Evolutionary conservation across 805 yeast genomes (phyloP).

Genomic region (Kuraishia hungarica): DNA sequence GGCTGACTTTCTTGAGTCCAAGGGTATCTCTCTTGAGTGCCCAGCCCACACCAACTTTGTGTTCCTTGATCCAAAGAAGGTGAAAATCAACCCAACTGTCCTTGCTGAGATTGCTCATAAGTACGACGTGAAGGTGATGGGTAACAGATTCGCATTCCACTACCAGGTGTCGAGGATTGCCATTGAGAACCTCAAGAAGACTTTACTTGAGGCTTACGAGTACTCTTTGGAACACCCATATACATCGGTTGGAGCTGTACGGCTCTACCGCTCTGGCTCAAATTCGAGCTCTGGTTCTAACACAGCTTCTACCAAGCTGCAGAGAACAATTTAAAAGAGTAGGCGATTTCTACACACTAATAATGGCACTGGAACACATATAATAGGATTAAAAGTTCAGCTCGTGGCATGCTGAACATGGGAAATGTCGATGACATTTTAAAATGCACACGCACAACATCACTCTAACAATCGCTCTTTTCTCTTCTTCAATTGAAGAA

Average conservation of each 20-base stretch:
- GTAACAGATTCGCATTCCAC: conserved; percentile 76
- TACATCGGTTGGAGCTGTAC: conserved; percentile 33
- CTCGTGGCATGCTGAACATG: background rate
- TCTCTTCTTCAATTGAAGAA: too few species aligned
- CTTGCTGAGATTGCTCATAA: conserved; percentile 39
- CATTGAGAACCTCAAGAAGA: conserved; percentile 47
- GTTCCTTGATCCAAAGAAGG: conserved; percentile 50
- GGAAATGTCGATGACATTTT: background rate
- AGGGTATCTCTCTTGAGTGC: conserved; percentile 50
- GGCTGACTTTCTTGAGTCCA: conserved; percentile 37
- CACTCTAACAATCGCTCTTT: background rate
- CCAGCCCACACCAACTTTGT: conserved; percentile 85
- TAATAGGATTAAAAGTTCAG: background rate
- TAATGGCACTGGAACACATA: background rate
- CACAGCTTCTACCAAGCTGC: conserved; percentile 1
- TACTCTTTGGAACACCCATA: conserved; percentile 47
- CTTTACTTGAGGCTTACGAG: conserved; percentile 48
- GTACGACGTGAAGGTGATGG: conserved; percentile 55
- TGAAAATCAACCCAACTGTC: conserved; percentile 40
- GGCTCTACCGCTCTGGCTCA: conserved; percentile 12
- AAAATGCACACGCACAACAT: background rate
- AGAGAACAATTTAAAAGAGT: background rate
- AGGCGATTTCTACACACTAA: background rate
- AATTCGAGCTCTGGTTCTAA: background rate
- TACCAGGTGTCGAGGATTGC: conserved; percentile 52